These are phyloP conservation scores for Ophiostoma quercus DNA, from an alignment of 2,329 filamentous ascomycete genomes.

Conservation along the genomic window DNA sequence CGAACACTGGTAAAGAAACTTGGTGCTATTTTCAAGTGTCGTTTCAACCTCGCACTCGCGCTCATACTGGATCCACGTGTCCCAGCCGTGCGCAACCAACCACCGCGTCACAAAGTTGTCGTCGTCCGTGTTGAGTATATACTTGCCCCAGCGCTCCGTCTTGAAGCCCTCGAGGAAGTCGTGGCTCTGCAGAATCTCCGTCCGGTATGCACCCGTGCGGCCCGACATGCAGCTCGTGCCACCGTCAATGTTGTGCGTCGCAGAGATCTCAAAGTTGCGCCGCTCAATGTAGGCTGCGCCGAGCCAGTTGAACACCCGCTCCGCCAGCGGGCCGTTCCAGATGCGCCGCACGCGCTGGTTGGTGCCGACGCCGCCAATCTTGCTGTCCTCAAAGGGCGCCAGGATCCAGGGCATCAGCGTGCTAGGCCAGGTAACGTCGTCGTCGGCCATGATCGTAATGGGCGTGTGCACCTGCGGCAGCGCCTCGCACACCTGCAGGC, in stretches of 20 bases:
- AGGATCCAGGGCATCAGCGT: conserved; percentile 87
- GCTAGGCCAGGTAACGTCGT: conserved; percentile 88
- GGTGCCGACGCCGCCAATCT: conserved; percentile 85
- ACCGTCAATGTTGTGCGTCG: conserved; percentile 89
- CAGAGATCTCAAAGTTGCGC: conserved; percentile 93
- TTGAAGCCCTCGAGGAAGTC: conserved; percentile 86
- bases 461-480: conserved; percentile 77
- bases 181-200: conserved; percentile 77
- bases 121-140: conserved; percentile 90
- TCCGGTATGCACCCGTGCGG: conserved; percentile 85
- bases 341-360: conserved; percentile 79
- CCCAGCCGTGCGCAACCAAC: conserved; percentile 87
- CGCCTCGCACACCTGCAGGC: conserved; percentile 85
- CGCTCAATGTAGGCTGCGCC: conserved; percentile 88
- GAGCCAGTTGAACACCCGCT: conserved; percentile 77
- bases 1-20: conserved; percentile 88
- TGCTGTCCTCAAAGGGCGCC: conserved; percentile 79
- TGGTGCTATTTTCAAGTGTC: conserved; percentile 80
- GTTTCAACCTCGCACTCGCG: conserved; percentile 87
- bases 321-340: conserved; percentile 52
- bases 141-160: conserved; percentile 83
- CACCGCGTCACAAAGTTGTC: conserved; percentile 98
- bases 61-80: conserved; percentile 93
- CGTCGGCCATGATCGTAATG: conserved; percentile 90
- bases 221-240: conserved; percentile 96